Conservation (phyloP, 306 rosid genomes). For the Fragaria vesca region DNA sequence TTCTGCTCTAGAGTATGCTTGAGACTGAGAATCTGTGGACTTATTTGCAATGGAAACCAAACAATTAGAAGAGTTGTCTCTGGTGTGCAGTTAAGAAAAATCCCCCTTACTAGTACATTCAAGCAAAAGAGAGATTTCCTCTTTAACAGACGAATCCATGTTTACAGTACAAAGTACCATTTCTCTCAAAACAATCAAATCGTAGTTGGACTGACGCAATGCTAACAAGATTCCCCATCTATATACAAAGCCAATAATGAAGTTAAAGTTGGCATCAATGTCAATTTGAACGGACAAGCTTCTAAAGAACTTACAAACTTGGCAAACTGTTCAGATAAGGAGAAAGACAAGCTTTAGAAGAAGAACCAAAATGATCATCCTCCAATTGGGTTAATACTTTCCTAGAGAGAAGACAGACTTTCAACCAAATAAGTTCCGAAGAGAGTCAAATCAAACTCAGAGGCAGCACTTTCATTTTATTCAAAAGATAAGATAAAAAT, state of each 20-base stretch:
- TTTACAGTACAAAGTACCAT: neutral
- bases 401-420: neutral
- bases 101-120: neutral
- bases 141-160: neutral
- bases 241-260: neutral
- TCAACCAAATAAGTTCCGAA: neutral
- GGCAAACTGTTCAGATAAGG: neutral
- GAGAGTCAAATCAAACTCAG: neutral
- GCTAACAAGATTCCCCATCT: neutral
- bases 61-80: neutral
- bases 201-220: neutral
- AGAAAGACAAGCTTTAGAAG: neutral
- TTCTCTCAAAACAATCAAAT: too few relatives aligned
- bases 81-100: neutral
- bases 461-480: too few relatives aligned
- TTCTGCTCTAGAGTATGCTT: neutral
- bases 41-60: neutral
- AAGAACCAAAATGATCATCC: neutral
- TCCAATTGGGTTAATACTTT: neutral
- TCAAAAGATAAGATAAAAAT: too few relatives aligned
- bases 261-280: neutral
- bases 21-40: neutral
- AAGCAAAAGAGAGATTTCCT: neutral
- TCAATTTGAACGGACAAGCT: neutral
- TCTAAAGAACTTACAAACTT: neutral